Base-by-base conservation (phyloP, 2,329 filamentous ascomycete species). In the Pezicula neosporulosa region DNA sequence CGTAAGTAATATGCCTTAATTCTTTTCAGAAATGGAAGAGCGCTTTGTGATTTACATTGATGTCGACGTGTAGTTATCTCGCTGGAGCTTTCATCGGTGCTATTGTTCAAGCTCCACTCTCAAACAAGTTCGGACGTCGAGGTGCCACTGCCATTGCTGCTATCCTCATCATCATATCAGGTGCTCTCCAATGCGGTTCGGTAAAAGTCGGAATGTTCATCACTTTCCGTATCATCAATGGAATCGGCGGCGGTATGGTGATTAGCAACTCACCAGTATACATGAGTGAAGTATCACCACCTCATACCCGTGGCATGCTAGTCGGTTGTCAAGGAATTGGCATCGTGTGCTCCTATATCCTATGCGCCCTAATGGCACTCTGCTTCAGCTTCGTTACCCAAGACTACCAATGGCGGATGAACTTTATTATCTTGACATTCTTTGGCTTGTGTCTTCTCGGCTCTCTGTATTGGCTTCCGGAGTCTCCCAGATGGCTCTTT, bases 401-500 rank as follows among this genome's bases (percentile, higher is more conserved):
- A 15, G 51, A 42, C 38, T 60, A 56, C 55, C 62, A 65, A 47
- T 66, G 47, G 65, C 61, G 47, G 33, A 52, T 57, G 44, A 59
- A 37, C 55, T 66, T 58, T 56, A 60, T 54, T 55, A 57, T 61
- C 48, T 55, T 49, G 50, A 60, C 54, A 6, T 38, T 45, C 24
- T 33, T 53, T 33, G 60, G 38, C 19, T 51, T 48, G 30, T 49
- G 37, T 43, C 56, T 56, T 44, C 46, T 56, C 5, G 39, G 30
- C 18, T 59, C 59, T 1, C 50, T 62, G n/a, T 46, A 53, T 35
- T 77, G 86, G 56, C 79, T 86, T 53, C 75, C 74, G 47, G 86
- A 90, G 65, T 88, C 85, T 0, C 86, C 86, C 0, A 82, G 86
- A 10, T 89, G 77, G 70, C 77, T 89, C 6, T 72, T 89, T 68